Conservation (phyloP, 73 alveolate species). For the Durusdinium trenchii region DNA sequence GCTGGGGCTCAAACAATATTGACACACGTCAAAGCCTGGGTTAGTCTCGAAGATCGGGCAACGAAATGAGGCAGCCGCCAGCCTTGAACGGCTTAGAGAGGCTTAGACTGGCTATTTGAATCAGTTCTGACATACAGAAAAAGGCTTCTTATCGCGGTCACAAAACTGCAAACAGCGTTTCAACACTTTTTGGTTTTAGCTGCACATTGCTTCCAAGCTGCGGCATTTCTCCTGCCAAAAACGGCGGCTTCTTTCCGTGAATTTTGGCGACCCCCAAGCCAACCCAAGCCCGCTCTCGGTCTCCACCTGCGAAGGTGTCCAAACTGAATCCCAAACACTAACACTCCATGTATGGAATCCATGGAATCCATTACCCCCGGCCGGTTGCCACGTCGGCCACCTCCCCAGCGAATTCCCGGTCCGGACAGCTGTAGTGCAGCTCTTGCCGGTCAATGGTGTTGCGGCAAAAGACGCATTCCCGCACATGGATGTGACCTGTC, state of each 20-base stretch:
- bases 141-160: neutral
- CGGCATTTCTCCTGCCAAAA: constrained; percentile 42
- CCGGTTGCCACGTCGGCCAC: neutral
- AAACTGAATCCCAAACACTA: neutral
- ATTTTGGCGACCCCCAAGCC: neutral
- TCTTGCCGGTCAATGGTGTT: constrained; percentile 91
- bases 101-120: neutral
- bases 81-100: neutral
- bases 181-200: neutral
- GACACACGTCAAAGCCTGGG: constrained; percentile 80
- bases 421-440: constrained; percentile 95
- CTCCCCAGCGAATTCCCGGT: neutral
- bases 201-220: neutral
- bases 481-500: constrained; percentile 69
- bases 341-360: neutral
- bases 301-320: neutral
- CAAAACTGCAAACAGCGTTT: neutral
- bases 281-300: neutral
- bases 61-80: neutral
- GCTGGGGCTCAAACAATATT: constrained; percentile 17
- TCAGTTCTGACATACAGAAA: neutral
- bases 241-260: too few relatives aligned
- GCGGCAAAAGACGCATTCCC: constrained; percentile 82
- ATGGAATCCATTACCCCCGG: neutral
- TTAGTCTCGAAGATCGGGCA: neutral